Base-by-base conservation (phyloP, 139 green algal genomes). In the Chlamydomonas sphaeroides region DNA sequence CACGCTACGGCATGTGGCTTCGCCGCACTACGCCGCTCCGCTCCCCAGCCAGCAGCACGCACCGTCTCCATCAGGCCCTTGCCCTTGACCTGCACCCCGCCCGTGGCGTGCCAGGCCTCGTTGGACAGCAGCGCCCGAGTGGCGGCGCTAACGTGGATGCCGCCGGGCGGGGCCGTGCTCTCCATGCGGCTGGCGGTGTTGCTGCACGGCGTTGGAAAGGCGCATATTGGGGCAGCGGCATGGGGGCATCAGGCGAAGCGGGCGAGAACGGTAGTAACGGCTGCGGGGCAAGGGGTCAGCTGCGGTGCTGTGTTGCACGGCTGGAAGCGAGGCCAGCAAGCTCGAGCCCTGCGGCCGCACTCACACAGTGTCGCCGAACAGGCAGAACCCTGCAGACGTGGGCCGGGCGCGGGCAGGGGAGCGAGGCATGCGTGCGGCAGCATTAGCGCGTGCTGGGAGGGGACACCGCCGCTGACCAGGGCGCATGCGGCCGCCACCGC, bases 181-280 rank as follows among this genome's bases (percentile, higher is more conserved):
- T 84, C 78, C 78, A 84, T 84, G 66, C 78, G 66, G 51, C 66
- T 71, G 36, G 78, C 67, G 33, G 78, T 84, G 78, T 84, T 78
- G 28, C 70, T 78, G 70, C 49, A 32, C 33, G 33, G 33, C 28
- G 51, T 8, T 8, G 10, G 45, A 14, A 25, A 62, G 56, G 56
- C 6, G 56, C 18, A 25, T n/a, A 32, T 21, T 6, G 18, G 18
- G 51, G 51, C 3, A 30, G 6, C 4, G 14, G 14, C 51, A 17
- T 6, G 18, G 18, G 18, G 51, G n/a, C 51, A 26, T 25, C 4
- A 61, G 15, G 45, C 10, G 45, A 51, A 14, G 45, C 10, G 45
- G 45, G 10, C 45, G 45, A 56, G 49, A 18, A 28, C 65, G 35
- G 65, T 35, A 70, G 65, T 35, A n/a, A 7, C 18, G 65, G 23